Base-by-base conservation (phyloP, 495 filamentous ascomycete species). In the Podospora appendiculata region DNA sequence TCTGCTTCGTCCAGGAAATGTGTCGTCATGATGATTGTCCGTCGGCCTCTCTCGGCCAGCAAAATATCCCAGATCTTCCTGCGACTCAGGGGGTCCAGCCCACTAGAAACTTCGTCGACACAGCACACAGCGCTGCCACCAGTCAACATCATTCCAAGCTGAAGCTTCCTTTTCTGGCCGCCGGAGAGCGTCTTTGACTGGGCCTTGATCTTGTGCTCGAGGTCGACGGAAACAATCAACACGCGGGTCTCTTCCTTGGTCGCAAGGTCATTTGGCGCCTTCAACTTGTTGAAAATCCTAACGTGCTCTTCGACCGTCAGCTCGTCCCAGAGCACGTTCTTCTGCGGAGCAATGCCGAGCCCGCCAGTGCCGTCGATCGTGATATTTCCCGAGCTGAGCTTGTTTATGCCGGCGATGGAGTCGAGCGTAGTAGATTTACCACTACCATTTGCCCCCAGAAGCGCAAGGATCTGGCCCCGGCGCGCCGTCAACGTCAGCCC, bases 31-130 rank as follows among this genome's bases (percentile, higher is more conserved):
- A 95, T 80, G 47, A 92, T 87, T 0, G 89, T 90, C 47, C 89
- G 71, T 19, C 71, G 73, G 4, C 90, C 88, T 55, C 90, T 78
- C 59, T 89, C 89, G 1, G 83, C 85, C 4, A 94, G 71, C 14
- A 95, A 67, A 49, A 95, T 95, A 57, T 92, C 86, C 90, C 90
- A 95, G 48, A 95, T 86, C 66, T 90, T 95, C 9, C 88, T 70
- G 13, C 90, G 71, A 40, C 81, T 85, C 12, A 95, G 74, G 0
- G 90, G 89, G 60, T 95, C 90, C 9, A 95, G 70, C 6, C 90
- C 90, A 46, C 81, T 85, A 12, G 83, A 88, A 5, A 92, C 88
- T 61, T 95, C 90, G 61, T 95, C 90, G 8, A 95, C 84, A 64
- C 88, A 90, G 65, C 90, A 95, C 7, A 95, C 82, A 13, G 77